These are phyloP conservation scores for Aspergillus terreus DNA, from an alignment of 2,329 filamentous ascomycete genomes.

Conservation along the genomic window DNA sequence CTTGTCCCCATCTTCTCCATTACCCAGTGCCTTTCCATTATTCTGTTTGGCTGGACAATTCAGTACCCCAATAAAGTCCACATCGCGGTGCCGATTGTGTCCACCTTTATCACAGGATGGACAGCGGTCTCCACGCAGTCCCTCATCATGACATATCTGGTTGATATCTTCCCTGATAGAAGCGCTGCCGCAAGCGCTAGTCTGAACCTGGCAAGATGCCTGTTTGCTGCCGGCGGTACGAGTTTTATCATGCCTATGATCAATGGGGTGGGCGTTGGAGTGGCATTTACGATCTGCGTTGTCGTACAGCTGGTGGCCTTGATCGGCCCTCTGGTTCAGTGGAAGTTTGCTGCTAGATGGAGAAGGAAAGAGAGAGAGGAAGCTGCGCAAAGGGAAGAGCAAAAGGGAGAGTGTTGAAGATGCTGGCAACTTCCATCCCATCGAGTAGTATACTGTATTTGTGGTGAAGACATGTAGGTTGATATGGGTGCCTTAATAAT, in stretches of 20 bases:
- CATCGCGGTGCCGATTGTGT: constrained; percentile 49
- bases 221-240: constrained; percentile 51
- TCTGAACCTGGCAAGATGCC: constrained; percentile 51
- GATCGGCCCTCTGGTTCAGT: constrained; percentile 45
- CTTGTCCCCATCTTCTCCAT: constrained; percentile 45
- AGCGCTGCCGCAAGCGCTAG: constrained; percentile 53
- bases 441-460: too few species aligned
- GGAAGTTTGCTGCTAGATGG: constrained; percentile 39
- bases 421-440: too few species aligned
- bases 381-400: too few species aligned
- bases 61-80: constrained; percentile 41
- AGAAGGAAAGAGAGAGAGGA: constrained; percentile 17
- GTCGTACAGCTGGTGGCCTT: constrained; percentile 44
- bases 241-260: constrained; percentile 51
- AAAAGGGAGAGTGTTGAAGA: too few species aligned
- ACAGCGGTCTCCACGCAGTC: constrained; percentile 49
- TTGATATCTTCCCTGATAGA: constrained; percentile 50
- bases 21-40: constrained; percentile 45
- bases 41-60: constrained; percentile 54
- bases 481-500: too few species aligned
- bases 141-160: constrained; percentile 50
- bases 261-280: constrained; percentile 44
- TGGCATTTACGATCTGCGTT: constrained; percentile 47
- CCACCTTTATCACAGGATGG: constrained; percentile 53
- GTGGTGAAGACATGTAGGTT: too few species aligned